Evolutionary conservation across 148 eudicot genomes (phyloP).

Genomic region (Beta vulgaris): DNA sequence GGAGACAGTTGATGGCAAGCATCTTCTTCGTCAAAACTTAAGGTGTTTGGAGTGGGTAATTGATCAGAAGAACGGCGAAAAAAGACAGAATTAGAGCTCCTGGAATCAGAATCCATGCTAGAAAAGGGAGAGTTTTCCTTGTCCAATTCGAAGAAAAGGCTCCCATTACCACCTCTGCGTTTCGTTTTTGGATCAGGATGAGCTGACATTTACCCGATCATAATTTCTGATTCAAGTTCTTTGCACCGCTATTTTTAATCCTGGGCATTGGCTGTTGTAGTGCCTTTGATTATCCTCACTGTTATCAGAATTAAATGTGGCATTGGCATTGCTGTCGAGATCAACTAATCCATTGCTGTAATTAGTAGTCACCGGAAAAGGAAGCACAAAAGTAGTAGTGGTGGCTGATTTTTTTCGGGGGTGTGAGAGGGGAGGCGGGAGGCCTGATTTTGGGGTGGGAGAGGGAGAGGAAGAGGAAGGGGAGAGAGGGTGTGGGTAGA

Average conservation of each 20-base stretch:
- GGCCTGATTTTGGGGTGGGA: too few species aligned
- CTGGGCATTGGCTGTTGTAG: conserved; percentile 20
- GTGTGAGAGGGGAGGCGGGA: too few species aligned
- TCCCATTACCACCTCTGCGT: conserved; percentile 45
- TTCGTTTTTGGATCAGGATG: conserved; percentile 53
- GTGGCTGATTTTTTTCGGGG: too few species aligned
- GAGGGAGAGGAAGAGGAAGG: too few species aligned
- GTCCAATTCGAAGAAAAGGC: conserved; percentile 40
- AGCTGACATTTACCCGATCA: conserved; percentile 33
- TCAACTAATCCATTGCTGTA: too few species aligned
- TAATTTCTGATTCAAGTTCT: too few species aligned
- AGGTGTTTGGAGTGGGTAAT: conserved; percentile 36
- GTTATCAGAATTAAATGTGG: conserved; percentile 53
- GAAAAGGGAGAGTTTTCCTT: conserved; percentile 71
- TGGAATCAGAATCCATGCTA: conserved; percentile 80
- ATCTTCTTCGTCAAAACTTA: conserved; percentile 27
- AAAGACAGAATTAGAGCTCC: conserved; percentile 63
- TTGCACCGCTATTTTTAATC: too few species aligned
- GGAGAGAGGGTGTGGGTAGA: too few species aligned
- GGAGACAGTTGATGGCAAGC: conserved; percentile 32
- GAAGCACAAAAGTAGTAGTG: too few species aligned
- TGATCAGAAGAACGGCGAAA: conserved; percentile 51
- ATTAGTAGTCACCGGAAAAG: too few species aligned
- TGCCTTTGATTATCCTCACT: conserved; percentile 59
- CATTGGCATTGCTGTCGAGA: too few species aligned